Evolutionary conservation across 2,329 filamentous ascomycete species (phyloP), one percentile per base, ranked within the genome.

Genomic region (Botryotinia calthae): DNA sequence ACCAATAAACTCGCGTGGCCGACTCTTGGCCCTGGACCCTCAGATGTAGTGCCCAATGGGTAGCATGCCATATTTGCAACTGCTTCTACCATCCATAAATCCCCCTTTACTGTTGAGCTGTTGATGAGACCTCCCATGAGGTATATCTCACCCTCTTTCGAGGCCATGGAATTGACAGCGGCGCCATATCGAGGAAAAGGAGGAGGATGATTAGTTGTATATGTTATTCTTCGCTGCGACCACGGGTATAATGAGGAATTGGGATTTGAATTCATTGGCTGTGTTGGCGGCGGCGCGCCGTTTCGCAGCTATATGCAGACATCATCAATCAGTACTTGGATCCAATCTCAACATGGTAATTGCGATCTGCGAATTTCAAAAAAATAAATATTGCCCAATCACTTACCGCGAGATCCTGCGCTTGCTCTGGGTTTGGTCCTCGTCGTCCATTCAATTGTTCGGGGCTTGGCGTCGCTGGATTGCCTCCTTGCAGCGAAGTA

Each of bases 151-250:
- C 97, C 97, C 82, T 99, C 96, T 83, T 98, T 98, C 56, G 95
- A 98, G 37, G 95, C 93, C 25, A 92, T 87, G 0, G 94, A 89
- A 82, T 99, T 99, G 81, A 98, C 95, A 10, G 97, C 96, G 69
- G 97, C 94, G 81, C 96, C 96, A 87, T 99, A 99, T 81, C 96
- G 90, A 22, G 96, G 96, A 78, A 99, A 99, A 0, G 96, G 96
- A 77, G 93, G 95, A 18, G 91, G 88, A 79, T 94, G 91, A 4
- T 91, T 88, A 8, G 93, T 90, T 25, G 93, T 93, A 82, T 97
- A 97, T 76, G 92, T 95, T 70, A 99, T 83, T 72, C 93, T 90
- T 74, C 94, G 90, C 81, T 97, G 93, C 76, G 95, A 97, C 96
- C 96, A 99, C 0, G 96, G 96, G 80, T 98, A 99, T 71, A 97